Base-by-base conservation (phyloP, 2,329 filamentous ascomycete species). In the Fusarium pilosicola region DNA sequence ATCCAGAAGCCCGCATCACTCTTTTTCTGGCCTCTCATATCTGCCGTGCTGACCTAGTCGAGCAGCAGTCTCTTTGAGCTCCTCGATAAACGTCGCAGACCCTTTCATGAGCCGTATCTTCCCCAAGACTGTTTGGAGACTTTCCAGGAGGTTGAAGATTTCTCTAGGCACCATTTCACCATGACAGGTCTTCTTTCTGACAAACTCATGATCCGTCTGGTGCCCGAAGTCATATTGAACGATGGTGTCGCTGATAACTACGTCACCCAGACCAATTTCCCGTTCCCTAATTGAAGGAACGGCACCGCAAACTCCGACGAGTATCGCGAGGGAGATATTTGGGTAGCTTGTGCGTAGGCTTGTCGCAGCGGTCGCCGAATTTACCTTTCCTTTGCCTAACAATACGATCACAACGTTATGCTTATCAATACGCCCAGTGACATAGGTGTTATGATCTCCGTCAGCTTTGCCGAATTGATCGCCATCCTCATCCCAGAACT, bases 1-100 rank as follows among this genome's bases (percentile, higher is more conserved):
- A 22, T 12, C 10, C 15, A 6, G n/a, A 12, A 9, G 18, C 11
- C 10, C 22, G 6, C 1, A 9, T 4, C 3, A 24, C 7, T 1
- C 18, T 10, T 7, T 20, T 24, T 20, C 28, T 7, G 57, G 44
- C 1, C 32, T 38, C 7, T 24, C n/a, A 9, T 52, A 60, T 32
- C 44, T 60, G 6, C 17, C 26, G 6, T 36, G 22, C 10, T 39
- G 34, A 6, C 34, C 34, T 10, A n/a, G 7, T 11, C 45, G 24
- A 17, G 34, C 2, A 32, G 57, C 45, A 26, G 24, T 36, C 17
- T 17, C 13, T 39, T 52, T 5, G 7, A 60, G 22, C 10, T 41
- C 32, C 6, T 18, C 13, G 5, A 15, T 2, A 17, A 5, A n/a
- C 1, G 7, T 8, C 11, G 2, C 14, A 20, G 42, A 24, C 1